phyloP scores from a whole-genome alignment of 2,329 filamentous ascomycete genomes.

The Cordyceps fumosorosea region DNA sequence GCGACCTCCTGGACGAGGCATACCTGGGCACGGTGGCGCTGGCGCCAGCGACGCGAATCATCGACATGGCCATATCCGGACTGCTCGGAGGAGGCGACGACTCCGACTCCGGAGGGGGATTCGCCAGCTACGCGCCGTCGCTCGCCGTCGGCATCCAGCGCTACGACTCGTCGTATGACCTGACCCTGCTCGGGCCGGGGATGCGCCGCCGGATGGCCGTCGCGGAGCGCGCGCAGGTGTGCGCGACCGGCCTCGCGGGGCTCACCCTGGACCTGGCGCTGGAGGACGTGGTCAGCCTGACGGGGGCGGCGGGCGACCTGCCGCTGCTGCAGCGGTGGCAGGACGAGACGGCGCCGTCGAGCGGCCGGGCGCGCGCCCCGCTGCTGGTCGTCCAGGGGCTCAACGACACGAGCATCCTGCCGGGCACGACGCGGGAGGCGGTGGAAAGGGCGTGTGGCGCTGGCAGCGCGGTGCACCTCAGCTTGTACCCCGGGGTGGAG shows the following conservation, averaged over 20 bases:
- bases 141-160: slow-evolving; percentile 8
- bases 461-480: slow-evolving; percentile 8
- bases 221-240: not conserved
- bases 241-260: not conserved
- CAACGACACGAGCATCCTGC: slow-evolving; percentile 9
- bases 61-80: slow-evolving; percentile 11
- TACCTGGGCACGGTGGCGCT: slow-evolving; percentile 17
- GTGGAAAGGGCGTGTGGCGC: not conserved
- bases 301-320: not conserved
- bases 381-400: slow-evolving; percentile 11
- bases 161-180: not conserved
- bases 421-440: not conserved
- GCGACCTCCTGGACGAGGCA: not conserved
- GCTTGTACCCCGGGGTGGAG: slow-evolving; percentile 5
- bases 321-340: slow-evolving; percentile 12
- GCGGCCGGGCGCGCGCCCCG: not conserved
- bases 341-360: slow-evolving; percentile 1
- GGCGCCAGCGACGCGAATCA: slow-evolving; percentile 13
- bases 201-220: not conserved
- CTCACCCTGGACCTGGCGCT: slow-evolving; percentile 6
- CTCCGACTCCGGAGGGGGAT: not conserved
- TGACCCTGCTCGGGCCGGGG: not conserved
- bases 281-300: not conserved
- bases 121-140: slow-evolving; percentile 9
- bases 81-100: not conserved